Evolutionary conservation across 2,329 filamentous ascomycete species (phyloP).

Genomic region (Neodidymelliopsis sp.): DNA sequence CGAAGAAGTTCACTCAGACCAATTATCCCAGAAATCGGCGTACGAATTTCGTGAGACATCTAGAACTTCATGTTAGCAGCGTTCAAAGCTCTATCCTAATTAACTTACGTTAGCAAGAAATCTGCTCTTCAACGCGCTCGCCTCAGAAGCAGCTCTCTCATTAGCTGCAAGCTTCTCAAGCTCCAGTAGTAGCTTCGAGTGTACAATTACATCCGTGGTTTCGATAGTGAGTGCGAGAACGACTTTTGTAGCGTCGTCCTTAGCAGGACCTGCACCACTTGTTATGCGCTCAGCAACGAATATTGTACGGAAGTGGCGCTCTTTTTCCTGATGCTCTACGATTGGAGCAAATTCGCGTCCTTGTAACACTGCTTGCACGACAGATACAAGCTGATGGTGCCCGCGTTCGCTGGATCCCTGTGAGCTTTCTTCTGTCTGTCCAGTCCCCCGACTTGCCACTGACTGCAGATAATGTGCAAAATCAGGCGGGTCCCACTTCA

Average conservation of each 20-base stretch:
- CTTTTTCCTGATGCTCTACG: slow-evolving; percentile 13
- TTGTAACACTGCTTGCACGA: slow-evolving; percentile 10
- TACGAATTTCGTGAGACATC: slow-evolving; percentile 23
- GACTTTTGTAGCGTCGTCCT: slow-evolving; percentile 1
- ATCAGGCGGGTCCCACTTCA: background rate
- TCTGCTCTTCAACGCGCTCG: slow-evolving; percentile 16
- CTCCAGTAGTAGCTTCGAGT: slow-evolving; percentile 7
- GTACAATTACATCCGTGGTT: slow-evolving; percentile 13
- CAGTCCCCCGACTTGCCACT: background rate
- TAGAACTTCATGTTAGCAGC: background rate
- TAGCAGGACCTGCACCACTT: background rate
- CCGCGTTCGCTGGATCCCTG: background rate
- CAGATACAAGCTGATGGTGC: slow-evolving; percentile 5
- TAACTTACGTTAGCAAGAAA: slow-evolving; percentile 19
- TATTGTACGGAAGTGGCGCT: slow-evolving; percentile 15
- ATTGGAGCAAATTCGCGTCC: slow-evolving; percentile 5
- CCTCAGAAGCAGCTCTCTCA: slow-evolving; percentile 13
- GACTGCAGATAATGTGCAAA: background rate
- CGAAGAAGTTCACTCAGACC: slow-evolving; percentile 18
- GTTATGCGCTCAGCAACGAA: slow-evolving; percentile 13
- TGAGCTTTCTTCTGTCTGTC: background rate
- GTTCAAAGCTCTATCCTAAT: background rate
- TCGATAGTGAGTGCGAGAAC: slow-evolving; percentile 17
- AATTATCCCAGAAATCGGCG: slow-evolving; percentile 20
- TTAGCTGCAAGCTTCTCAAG: slow-evolving; percentile 11